Evolutionary conservation across 176 grass and related monocot species (phyloP), one percentile per base, ranked within the genome.

Genomic region (Luzula sylvatica): DNA sequence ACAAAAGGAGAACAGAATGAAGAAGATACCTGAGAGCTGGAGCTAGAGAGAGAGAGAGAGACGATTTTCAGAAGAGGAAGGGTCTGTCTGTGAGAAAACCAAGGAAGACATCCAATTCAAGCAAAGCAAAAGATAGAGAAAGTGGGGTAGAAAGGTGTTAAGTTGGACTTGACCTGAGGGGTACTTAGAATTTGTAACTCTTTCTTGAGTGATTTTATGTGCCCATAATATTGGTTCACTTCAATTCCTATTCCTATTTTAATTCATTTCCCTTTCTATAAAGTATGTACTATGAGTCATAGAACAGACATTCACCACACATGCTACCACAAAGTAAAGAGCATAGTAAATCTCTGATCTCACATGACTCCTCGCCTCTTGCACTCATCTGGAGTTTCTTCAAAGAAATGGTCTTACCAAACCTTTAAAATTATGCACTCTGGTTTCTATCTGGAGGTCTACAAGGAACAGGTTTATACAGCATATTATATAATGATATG

Each of bases 31-130:
- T 54, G 66, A 27, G 74, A 5, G 20, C 14, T n/a, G n/a, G 30
- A 46, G 40, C 23, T 7, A 57, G 21, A 38, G 53, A 62, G 5
- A 26, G 32, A n/a, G 57, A 38, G 38, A 57, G 38, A 66, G 76
- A 80, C 63, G 50, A 49, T 55, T 85, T 45, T 92, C 81, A 58
- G 68, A 58, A 48, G 23, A 71, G 44, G 51, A 57, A 41, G 52
- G 44, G 42, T 48, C 63, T 56, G 27, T 29, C 46, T 45, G 65
- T 38, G 44, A 65, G 69, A 56, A 50, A 68, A 72, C 20, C 41
- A 42, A 57, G 38, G 49, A 52, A 85, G 62, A 43, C 76, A 74
- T n/a, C 73, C 65, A 18, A 20, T 11, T 53, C 76, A 92, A 81
- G 87, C 76, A 78, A 92, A 43, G 76, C 67, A 22, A 0, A 1